Evolutionary conservation across 257 asterid genomes (phyloP).

Genomic region (Schizonepeta tenuifolia): DNA sequence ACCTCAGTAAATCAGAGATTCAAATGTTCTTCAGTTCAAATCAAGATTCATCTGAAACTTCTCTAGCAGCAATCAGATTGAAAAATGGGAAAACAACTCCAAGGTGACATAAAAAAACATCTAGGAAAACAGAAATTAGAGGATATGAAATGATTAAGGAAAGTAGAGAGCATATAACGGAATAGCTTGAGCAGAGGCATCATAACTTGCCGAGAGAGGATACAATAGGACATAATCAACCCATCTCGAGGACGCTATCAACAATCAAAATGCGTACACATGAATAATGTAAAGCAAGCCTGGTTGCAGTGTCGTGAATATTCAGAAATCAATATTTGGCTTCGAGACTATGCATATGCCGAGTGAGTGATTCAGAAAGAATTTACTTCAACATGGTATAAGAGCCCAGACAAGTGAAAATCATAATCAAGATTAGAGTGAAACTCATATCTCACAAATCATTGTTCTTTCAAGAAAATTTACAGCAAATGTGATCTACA

Average conservation of each 20-base stretch:
- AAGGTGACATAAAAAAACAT: not conserved
- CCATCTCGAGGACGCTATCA: not conserved
- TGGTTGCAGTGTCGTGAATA: not conserved
- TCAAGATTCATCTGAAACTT: not conserved
- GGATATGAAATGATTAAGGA: not conserved
- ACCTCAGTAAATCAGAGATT: not conserved
- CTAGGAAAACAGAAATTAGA: not conserved
- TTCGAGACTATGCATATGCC: conserved; percentile 4
- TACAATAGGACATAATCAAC: not conserved
- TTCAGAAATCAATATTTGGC: not conserved
- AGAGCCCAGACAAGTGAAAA: conserved; percentile 2
- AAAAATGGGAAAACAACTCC: not conserved
- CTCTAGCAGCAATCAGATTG: not conserved
- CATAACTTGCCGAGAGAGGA: not conserved
- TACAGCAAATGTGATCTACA: conserved; percentile 34
- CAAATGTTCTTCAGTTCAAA: not conserved
- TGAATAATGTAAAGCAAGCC: not conserved
- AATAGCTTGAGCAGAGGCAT: not conserved
- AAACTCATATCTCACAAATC: conserved; percentile 22
- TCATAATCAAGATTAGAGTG: not conserved
- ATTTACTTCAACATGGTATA: not conserved
- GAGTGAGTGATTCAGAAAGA: not conserved
- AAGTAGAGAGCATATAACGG: not conserved
- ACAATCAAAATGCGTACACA: not conserved
- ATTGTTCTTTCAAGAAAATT: conserved; percentile 36